phyloP scores from a whole-genome alignment of 331 rosid genomes.

The Prunus yedoensis region DNA sequence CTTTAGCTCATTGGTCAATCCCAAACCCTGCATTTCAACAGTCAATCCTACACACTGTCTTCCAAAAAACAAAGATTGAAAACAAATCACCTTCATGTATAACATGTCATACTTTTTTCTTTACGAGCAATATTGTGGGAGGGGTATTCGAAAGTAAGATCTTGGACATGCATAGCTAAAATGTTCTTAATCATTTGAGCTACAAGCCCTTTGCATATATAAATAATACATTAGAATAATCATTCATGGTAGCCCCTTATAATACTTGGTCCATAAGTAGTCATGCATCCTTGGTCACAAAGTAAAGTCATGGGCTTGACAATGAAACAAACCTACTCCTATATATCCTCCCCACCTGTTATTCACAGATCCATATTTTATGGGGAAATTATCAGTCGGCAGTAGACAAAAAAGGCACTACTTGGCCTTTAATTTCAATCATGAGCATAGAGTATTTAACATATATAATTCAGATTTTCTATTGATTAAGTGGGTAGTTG shows the following conservation, averaged over 20 bases:
- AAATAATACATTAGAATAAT: too few species aligned
- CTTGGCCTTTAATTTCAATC: background rate
- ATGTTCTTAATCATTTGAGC: too few species aligned
- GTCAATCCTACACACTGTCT: background rate
- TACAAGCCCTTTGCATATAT: too few species aligned
- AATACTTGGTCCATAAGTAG: background rate
- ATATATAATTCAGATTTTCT: background rate
- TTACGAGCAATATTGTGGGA: too few species aligned
- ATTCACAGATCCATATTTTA: background rate
- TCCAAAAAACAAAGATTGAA: background rate
- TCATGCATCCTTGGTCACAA: background rate
- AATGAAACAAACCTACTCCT: too few species aligned
- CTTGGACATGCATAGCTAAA: too few species aligned
- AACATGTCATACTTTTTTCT: background rate
- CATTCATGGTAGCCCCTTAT: background rate
- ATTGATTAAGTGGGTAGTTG: background rate
- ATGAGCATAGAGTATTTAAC: background rate
- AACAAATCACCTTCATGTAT: background rate
- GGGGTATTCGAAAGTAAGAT: too few species aligned
- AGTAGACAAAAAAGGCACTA: background rate
- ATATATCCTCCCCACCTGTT: too few species aligned
- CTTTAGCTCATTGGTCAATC: slow-evolving; percentile 47
- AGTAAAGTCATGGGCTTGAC: too few species aligned
- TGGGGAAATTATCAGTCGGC: background rate
- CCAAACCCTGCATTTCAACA: slow-evolving; percentile 54